Evolutionary conservation across 2,329 filamentous ascomycete species (phyloP), one percentile per base, ranked within the genome.

Genomic region (Bipolaris zeicola): DNA sequence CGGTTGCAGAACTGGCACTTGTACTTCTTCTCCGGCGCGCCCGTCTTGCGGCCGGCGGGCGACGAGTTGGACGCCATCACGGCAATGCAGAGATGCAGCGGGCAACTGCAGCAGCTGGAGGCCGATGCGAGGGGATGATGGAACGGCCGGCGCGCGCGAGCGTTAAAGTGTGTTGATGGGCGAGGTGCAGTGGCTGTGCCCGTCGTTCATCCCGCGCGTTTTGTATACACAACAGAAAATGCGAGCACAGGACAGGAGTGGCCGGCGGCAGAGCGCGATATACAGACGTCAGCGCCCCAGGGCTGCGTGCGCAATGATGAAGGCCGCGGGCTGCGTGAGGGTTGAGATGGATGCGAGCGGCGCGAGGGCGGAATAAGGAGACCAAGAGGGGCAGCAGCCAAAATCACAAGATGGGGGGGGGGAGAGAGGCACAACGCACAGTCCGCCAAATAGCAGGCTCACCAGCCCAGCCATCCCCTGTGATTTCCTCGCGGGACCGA

Each of bases 1-100:
- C 95, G 87, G 80, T 93, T 93, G 83, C 95, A 98, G 80, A 96
- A 98, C 83, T 96, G 92, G 82, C 95, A 99, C 79, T 98, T 97
- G 87, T 99, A 99, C 81, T 97, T 96, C 83, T 96, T 94, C 83
- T 98, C 95, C 54, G 93, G 92, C 69, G 87, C 89, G 60, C 72
- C 71, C 66, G 89, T 79, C 80, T 96, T 96, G 79, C 90, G 87
- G 72, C 89, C 84, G 69, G 89, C 85, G 59, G 76, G 71, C 73
- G 88, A 85, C 74, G 91, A 86, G 73, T 86, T 81, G 73, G 89
- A 83, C 70, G 87, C 87, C 79, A 89, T 77, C 50, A 71, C 85
- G 77, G 88, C 85, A 46, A 47, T 45, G 57, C 47, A 51, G 52
- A 34, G 34, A 43, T 34, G 53, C 31, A 33, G 41, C 24, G 26